These are phyloP conservation scores for Schizosaccharomyces japonicus DNA, from an alignment of 805 yeast genomes.

Conservation along the genomic window DNA sequence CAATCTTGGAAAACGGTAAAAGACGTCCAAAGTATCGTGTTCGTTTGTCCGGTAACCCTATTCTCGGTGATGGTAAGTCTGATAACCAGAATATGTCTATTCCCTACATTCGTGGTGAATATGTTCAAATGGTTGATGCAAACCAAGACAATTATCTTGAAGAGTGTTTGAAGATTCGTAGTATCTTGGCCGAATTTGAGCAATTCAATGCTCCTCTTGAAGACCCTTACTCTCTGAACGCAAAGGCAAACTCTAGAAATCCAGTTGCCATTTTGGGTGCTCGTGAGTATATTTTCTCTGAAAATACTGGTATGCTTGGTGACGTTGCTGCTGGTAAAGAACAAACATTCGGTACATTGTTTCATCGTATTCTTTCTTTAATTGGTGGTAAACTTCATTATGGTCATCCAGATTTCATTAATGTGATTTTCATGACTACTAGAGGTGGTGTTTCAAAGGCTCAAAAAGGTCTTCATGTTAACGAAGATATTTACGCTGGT, in stretches of 20 bases:
- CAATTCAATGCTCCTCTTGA: conserved; percentile 31
- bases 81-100: conserved; percentile 82
- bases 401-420: conserved; percentile 89
- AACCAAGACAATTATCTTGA: conserved; percentile 89
- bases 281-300: conserved; percentile 82
- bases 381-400: conserved; percentile 88
- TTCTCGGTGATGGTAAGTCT: conserved; percentile 86
- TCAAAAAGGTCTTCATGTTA: conserved; percentile 74
- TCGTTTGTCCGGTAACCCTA: conserved; percentile 84
- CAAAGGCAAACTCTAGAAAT: conserved; percentile 19
- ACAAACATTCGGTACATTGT: conserved; percentile 86
- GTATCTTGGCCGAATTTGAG: conserved; percentile 76
- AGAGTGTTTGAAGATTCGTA: conserved; percentile 74
- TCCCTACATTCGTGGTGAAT: conserved; percentile 77
- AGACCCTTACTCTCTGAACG: conserved; percentile 32
- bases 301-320: conserved; percentile 74
- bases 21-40: conserved; percentile 41
- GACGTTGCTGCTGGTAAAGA: conserved; percentile 96
- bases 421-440: conserved; percentile 77
- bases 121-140: conserved; percentile 84
- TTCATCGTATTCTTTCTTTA: conserved; percentile 78
- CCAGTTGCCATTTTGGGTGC: conserved; percentile 91
- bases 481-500: conserved; percentile 91
- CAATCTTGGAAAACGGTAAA: conserved; percentile 30
- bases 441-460: conserved; percentile 92